These are phyloP conservation scores for Fusarium pseudoanthophilum DNA, from an alignment of 2,329 filamentous ascomycete genomes.

Conservation along the genomic window DNA sequence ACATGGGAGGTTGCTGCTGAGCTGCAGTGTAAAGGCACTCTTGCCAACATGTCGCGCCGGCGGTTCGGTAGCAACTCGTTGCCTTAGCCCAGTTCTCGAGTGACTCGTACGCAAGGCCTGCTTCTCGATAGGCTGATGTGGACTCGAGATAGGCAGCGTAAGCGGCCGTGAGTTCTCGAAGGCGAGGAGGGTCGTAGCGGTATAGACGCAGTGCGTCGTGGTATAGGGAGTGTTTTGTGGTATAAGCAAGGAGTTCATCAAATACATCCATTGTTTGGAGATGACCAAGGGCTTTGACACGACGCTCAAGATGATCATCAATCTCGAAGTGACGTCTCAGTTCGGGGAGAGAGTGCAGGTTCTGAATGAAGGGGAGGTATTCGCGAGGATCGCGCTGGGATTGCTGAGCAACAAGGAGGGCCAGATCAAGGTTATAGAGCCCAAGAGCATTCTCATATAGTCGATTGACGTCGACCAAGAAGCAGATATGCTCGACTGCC, in stretches of 20 bases:
- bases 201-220: slow-evolving; percentile 81
- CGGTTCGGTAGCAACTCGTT: slow-evolving; percentile 83
- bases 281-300: slow-evolving; percentile 79
- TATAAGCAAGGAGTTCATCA: slow-evolving; percentile 81
- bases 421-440: slow-evolving; percentile 89
- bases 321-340: slow-evolving; percentile 83
- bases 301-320: slow-evolving; percentile 85
- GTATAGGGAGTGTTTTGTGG: slow-evolving; percentile 83
- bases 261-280: slow-evolving; percentile 79
- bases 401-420: slow-evolving; percentile 91
- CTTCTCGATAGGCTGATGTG: slow-evolving; percentile 82
- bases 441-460: slow-evolving; percentile 92
- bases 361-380: slow-evolving; percentile 94
- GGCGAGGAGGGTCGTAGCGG: slow-evolving; percentile 78
- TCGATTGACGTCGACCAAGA: slow-evolving; percentile 91
- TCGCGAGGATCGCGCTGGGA: slow-evolving; percentile 95
- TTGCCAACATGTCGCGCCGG: slow-evolving; percentile 82
- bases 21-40: slow-evolving; percentile 86
- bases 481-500: slow-evolving; percentile 96
- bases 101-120: slow-evolving; percentile 90
- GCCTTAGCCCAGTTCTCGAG: slow-evolving; percentile 79
- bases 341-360: slow-evolving; percentile 78
- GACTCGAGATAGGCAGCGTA: slow-evolving; percentile 83
- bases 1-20: slow-evolving; percentile 70
- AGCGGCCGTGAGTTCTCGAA: slow-evolving; percentile 75